Base-by-base conservation (phyloP, 306 rosid genomes). In the Cucumis melo region DNA sequence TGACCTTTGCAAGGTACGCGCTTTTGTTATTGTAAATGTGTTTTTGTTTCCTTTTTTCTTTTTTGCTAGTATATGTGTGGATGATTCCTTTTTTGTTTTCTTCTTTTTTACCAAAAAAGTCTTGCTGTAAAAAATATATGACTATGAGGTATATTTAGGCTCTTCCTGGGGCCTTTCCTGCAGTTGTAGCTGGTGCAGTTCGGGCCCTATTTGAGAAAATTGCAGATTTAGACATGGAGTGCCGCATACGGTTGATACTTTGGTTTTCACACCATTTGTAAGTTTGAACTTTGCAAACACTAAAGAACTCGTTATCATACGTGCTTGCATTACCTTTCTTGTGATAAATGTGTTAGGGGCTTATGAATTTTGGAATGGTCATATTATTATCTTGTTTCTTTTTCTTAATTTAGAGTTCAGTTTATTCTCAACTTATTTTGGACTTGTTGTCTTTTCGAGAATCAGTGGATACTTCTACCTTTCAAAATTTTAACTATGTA, bases 91-190 rank as follows among this genome's bases (percentile, higher is more conserved):
- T 21, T 57, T n/a, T 20, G 24, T 14, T 21, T 14, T 21, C 5
- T 32, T 32, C 36, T 2, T 48, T 50, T 29, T 50, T 56, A 58
- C 78, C 41, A 16, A 15, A 27, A 24, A 36, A 56, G 60, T 54
- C 36, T 65, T 48, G 46, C 29, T 74, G 39, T 53, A 39, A 74
- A 78, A 78, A 23, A 68, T 73, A 79, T 82, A 83, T 84, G 76
- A 86, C 77, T 15, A 23, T 56, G 78, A 56, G 83, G 13, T 57
- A 55, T 77, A 77, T 80, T 62, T 78, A 94, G 99, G 99, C 99
- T 84, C 99, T 95, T 79, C 99, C 99, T 76, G 99, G 99, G 78
- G 99, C 99, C 70, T 95, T 95, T 84, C 99, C 99, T 53, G 96
- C 93, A 76, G 96, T 95, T 81, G 92, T 95, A 48, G 99, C 99